Evolutionary conservation across 352 stramenopile genomes (phyloP).

Genomic region (Phytophthora crassamura): DNA sequence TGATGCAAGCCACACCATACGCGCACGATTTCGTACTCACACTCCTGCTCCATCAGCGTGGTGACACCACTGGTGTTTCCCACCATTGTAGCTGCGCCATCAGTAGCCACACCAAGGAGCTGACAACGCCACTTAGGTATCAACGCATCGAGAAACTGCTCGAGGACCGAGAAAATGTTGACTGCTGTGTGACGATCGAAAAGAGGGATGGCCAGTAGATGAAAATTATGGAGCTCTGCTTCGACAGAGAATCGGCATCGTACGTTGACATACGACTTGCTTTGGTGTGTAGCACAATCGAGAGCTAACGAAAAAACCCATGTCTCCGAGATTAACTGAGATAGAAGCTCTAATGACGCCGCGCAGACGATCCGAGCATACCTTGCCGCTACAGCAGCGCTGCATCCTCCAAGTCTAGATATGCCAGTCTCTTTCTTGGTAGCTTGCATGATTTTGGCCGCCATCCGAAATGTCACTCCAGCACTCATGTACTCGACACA

Average conservation of each 20-base stretch:
- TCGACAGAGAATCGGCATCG: slow-evolving; percentile 12
- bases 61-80: not conserved
- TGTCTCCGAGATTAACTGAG: not conserved
- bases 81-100: slow-evolving; percentile 5
- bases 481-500: slow-evolving; percentile 21
- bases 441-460: slow-evolving; percentile 13
- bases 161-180: slow-evolving; percentile 3
- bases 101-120: not conserved
- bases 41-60: slow-evolving; percentile 1
- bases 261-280: slow-evolving; percentile 18
- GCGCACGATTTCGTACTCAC: not conserved
- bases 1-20: slow-evolving; percentile 32
- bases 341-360: not conserved
- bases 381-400: slow-evolving; percentile 2
- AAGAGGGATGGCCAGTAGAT: slow-evolving; percentile 15
- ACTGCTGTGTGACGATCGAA: slow-evolving; percentile 12
- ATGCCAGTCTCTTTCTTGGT: too few species aligned
- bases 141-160: not conserved
- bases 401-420: too few species aligned
- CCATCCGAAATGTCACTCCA: slow-evolving; percentile 22
- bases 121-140: not conserved
- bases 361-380: slow-evolving; percentile 18
- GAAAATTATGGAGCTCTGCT: slow-evolving; percentile 6
- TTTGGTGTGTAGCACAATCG: slow-evolving; percentile 14
- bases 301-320: slow-evolving; percentile 17